Evolutionary conservation across 805 yeast genomes (phyloP).

Genomic region (Starmerella sirachaensis): DNA sequence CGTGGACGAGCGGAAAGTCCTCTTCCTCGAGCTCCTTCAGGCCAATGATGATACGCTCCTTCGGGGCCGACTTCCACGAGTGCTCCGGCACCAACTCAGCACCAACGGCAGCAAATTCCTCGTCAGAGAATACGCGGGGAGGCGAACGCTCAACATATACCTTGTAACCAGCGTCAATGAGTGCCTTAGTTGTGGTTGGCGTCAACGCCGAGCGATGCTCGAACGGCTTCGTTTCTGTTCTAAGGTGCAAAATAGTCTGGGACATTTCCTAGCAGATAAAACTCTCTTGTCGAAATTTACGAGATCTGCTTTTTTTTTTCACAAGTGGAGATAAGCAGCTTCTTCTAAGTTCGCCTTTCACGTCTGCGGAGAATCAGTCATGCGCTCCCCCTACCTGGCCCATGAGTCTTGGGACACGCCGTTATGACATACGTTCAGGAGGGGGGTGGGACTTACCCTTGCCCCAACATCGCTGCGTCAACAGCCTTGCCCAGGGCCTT

Average conservation of each 20-base stretch:
- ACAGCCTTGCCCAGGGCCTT: no score
- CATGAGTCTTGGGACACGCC: no score
- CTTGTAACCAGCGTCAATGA: conserved; percentile 64
- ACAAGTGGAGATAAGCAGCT: no score
- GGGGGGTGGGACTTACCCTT: no score
- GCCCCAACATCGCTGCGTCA: no score
- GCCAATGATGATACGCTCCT: conserved; percentile 80
- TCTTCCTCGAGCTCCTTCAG: conserved; percentile 91
- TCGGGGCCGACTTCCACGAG: conserved; percentile 87
- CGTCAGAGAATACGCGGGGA: conserved; percentile 65
- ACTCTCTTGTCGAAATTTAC: no score
- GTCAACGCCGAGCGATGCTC: conserved; percentile 97
- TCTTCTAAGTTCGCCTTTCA: no score
- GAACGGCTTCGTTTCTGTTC: conserved; percentile 94
- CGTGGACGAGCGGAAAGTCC: conserved; percentile 86
- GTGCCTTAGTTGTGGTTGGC: conserved; percentile 74
- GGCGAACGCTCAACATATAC: conserved; percentile 78
- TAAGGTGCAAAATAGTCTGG: conserved; percentile 52
- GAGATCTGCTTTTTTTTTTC: no score
- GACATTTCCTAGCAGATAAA: background rate
- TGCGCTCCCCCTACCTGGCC: no score
- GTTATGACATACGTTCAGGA: no score
- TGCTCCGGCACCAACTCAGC: conserved; percentile 84
- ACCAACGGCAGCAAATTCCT: conserved; percentile 69
- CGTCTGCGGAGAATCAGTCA: no score